Percentiles rank a stretch among this genome's conserved stretches.
Conservation (phyloP, 495 filamentous ascomycete genomes). For the Tuber melanosporum region DNA sequence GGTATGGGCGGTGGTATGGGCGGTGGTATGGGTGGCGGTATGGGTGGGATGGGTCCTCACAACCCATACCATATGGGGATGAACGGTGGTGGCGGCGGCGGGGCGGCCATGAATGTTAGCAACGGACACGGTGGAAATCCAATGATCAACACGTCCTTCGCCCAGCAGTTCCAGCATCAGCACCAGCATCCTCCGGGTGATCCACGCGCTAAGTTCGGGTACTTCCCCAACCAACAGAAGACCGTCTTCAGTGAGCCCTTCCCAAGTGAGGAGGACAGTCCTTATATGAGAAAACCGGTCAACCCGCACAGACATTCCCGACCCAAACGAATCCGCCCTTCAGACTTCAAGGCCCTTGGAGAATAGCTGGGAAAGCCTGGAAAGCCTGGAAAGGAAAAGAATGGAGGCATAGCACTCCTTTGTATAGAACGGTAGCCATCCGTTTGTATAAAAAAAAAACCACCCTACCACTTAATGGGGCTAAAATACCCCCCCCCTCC, state of each 20-base stretch:
- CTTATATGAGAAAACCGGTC: conserved; percentile 92
- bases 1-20: conserved; percentile 43
- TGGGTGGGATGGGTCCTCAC: conserved; percentile 43
- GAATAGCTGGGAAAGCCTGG: conserved; percentile 19
- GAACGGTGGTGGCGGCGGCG: conserved; percentile 36
- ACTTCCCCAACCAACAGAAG: conserved; percentile 68
- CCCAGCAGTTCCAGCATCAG: conserved; percentile 40
- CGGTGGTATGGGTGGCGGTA: conserved; percentile 44
- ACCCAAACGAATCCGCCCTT: conserved; percentile 69
- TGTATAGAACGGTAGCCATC: neutral
- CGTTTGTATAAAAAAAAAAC: conserved; percentile 4
- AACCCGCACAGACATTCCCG: conserved; percentile 86
- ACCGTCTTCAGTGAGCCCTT: conserved; percentile 56
- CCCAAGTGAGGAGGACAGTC: conserved; percentile 73
- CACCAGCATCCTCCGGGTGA: conserved; percentile 36
- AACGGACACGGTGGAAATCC: conserved; percentile 22
- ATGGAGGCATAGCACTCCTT: neutral
- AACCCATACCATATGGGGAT: conserved; percentile 32
- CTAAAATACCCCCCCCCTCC: neutral
- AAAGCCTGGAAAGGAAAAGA: too few relatives aligned
- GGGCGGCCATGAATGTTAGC: conserved; percentile 12
- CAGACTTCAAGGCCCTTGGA: conserved; percentile 56
- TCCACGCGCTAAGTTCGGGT: conserved; percentile 40
- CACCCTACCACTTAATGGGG: neutral
- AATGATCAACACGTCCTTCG: conserved; percentile 25